These are phyloP conservation scores for Lithohypha guttulata DNA, from an alignment of 2,329 filamentous ascomycete species.

Conservation along the genomic window DNA sequence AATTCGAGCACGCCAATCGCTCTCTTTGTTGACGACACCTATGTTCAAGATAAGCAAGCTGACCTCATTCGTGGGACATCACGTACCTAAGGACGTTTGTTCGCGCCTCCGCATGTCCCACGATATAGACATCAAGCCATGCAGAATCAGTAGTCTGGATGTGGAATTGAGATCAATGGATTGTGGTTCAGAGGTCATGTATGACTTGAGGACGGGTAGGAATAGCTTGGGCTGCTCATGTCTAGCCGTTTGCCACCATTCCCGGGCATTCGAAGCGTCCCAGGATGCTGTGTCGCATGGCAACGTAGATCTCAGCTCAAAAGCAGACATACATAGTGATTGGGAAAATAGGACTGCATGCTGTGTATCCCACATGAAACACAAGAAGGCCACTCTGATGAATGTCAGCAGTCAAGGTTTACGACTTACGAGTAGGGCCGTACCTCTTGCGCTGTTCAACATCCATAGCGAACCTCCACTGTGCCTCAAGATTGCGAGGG, in stretches of 20 bases:
- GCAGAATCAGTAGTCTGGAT: conserved; percentile 45
- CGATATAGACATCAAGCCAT: conserved; percentile 52
- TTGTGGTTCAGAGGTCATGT: conserved; percentile 36
- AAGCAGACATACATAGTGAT: conserved; percentile 55
- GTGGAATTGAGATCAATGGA: conserved; percentile 38
- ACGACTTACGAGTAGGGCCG: background rate
- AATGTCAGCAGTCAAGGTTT: conserved; percentile 1
- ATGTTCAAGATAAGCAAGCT: background rate
- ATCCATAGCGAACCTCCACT: conserved; percentile 46
- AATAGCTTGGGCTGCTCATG: conserved; percentile 34
- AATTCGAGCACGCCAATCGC: conserved; percentile 43
- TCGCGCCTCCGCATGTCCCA: conserved; percentile 54
- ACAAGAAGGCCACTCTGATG: conserved; percentile 42
- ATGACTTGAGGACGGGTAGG: conserved; percentile 45
- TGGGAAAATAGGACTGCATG: conserved; percentile 57
- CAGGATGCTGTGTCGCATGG: conserved; percentile 46
- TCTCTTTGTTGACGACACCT: conserved; percentile 27
- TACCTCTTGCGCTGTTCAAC: conserved; percentile 48
- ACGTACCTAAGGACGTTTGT: conserved; percentile 47
- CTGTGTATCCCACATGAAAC: conserved; percentile 58
- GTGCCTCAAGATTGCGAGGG: conserved; percentile 32
- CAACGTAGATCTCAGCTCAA: conserved; percentile 47
- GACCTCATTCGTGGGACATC: conserved; percentile 9
- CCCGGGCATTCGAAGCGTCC: conserved; percentile 45
- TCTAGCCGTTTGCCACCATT: conserved; percentile 38